Percentiles rank a stretch among this genome's conserved stretches.
Evolutionary conservation across 2,329 filamentous ascomycete species (phyloP).

Genomic region (Ceratocystis huliohia): DNA sequence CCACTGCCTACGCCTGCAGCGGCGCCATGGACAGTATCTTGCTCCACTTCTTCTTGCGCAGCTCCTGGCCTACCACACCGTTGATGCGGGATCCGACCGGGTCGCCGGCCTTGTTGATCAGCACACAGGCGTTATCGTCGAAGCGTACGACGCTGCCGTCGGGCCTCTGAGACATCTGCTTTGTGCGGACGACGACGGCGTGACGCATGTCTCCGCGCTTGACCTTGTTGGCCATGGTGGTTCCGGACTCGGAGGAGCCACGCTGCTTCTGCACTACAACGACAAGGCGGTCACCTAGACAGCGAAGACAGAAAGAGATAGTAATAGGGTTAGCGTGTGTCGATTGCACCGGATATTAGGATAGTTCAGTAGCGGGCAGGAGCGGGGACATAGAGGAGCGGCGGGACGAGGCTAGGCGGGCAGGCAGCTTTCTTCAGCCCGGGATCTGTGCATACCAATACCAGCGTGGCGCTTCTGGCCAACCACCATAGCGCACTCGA

Average conservation of each 20-base stretch:
- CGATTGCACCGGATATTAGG: not conserved
- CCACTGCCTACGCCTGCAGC: slow-evolving; percentile 38
- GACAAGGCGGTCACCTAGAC: slow-evolving; percentile 82
- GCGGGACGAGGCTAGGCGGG: slow-evolving; percentile 6
- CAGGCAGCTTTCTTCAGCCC: not conserved
- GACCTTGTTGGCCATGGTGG: slow-evolving; percentile 76
- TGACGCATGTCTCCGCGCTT: slow-evolving; percentile 93
- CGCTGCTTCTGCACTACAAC: slow-evolving; percentile 90
- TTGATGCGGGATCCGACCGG: slow-evolving; percentile 88
- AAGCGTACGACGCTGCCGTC: slow-evolving; percentile 88
- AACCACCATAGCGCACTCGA: slow-evolving; percentile 89
- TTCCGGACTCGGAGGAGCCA: slow-evolving; percentile 56
- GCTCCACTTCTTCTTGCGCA: slow-evolving; percentile 89
- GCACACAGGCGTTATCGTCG: slow-evolving; percentile 94
- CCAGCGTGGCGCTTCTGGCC: slow-evolving; percentile 79
- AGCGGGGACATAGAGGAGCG: not conserved
- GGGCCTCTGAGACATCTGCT: slow-evolving; percentile 70
- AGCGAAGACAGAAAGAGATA: not conserved
- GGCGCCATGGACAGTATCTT: slow-evolving; percentile 96
- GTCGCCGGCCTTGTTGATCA: slow-evolving; percentile 94
- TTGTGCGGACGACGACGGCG: slow-evolving; percentile 85
- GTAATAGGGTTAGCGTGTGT: not conserved
- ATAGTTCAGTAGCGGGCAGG: not conserved
- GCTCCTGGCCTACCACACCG: slow-evolving; percentile 78
- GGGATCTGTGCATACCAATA: slow-evolving; percentile 52